Evolutionary conservation across 768 basidiomycete genomes (phyloP), one percentile per base, ranked within the genome.

Genomic region (Coprinopsis strossmayeri): DNA sequence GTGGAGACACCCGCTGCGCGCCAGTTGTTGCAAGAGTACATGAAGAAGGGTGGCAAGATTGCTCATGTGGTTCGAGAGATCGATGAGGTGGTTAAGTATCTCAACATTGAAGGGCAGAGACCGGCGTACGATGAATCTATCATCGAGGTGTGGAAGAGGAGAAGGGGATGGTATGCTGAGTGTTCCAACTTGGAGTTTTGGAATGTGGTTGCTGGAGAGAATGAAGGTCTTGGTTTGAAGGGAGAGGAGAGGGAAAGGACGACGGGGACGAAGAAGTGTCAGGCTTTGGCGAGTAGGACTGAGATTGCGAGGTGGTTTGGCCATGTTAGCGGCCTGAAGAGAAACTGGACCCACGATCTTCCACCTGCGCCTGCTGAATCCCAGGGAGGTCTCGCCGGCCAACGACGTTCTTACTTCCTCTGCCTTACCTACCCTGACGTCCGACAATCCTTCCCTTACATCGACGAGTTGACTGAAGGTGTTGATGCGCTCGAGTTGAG

Each of bases 401-500:
- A 42, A 5, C 81, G 77, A 4, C 68, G 71, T 20, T 89, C 92
- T 0, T 91, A 92, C 69, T 98, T 98, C 76, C 74, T 98, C 34
- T 85, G 86, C 7, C 72, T 99, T 49, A 96, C 95, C 0, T 94
- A 91, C 67, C 91, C 95, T 0, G 91, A 96, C 60, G 61, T 96
- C 53, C 81, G 74, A 1, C 78, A 79, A 3, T 84, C 86, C 0
- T 70, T 92, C 34, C 64, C 73, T 13, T 63, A 78, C 44, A 76
- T 98, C 34, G 80, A 88, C 18, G 78, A 85, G 37, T 64, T 99
- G 51, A 79, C 79, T 0, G 73, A 79, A 15, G 96, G 96, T 3
- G 88, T 84, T 5, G 94, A 98, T 59, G 95, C 93, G 0, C 67
- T 98, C 51, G 96, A 99, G 64, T 62, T 98, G n/a, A 82, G 95